Evolutionary conservation across 2,329 filamentous ascomycete genomes (phyloP), one percentile per base, ranked within the genome.

Genomic region (Hypoxylon sp.): DNA sequence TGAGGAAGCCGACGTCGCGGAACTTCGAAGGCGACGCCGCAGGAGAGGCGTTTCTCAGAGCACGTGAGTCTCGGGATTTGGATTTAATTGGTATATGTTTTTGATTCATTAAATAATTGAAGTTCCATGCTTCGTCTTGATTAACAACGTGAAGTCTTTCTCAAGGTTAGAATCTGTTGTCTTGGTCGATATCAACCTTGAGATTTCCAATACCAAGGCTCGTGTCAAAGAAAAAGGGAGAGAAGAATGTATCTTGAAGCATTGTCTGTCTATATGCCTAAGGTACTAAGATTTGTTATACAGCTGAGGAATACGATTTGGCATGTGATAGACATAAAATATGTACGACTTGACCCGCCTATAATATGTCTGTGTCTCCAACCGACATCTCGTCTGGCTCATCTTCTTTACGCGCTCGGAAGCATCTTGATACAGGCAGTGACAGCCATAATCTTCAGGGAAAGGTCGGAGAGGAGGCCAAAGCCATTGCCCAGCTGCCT

Each of bases 371-470:
- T 4, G 9, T 29, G 27, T 11, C 27, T 8, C 9, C 9, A 10
- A 29, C 3, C 17, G 9, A 20, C 7, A 23, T 40, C 4, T 23
- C 18, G 20, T 6, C 11, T 40, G 3, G 31, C 31, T 38, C 20
- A 5, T 40, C 18, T 40, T 2, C 3, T 37, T 23, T 65, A 70
- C n/a, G 54, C 53, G 27, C 17, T 46, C 18, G 64, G 59, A 18
- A 74, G 71, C 59, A 78, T 69, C 48, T 72, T 73, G 43, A 77
- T 65, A 10, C 75, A 70, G 8, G 79, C 73, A 65, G 79, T 78
- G n/a, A 75, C 69, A 10, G 81, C 77, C 69, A 77, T 74, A 29
- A 76, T 43, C 64, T 78, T 79, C 31, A 84, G 69, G 3, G 59
- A 51, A 0, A 72, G 0, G 51, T 80, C 78, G 48, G 67, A 69